Percentiles rank a stretch among this genome's conserved stretches.
These are phyloP conservation scores for Scedosporium minutisporum DNA, from an alignment of 2,329 filamentous ascomycete species.

Conservation along the genomic window DNA sequence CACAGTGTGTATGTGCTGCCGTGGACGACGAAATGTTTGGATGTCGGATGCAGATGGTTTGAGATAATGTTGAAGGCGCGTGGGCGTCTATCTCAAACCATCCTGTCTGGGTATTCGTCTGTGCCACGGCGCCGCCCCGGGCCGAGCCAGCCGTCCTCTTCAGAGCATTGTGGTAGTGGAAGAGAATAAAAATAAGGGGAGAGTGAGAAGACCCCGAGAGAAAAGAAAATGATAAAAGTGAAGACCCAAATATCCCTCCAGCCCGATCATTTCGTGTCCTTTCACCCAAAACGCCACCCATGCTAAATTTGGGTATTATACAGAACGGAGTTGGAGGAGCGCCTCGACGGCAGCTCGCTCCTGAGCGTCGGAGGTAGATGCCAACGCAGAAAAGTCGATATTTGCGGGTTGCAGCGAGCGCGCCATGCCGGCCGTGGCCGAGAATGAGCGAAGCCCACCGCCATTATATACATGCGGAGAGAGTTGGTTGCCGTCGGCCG, in stretches of 20 bases:
- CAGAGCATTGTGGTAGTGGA: background rate
- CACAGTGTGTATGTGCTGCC: background rate
- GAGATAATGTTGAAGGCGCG: background rate
- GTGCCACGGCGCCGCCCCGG: background rate
- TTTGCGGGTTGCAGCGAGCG: slow-evolving; percentile 39
- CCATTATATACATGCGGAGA: slow-evolving; percentile 40
- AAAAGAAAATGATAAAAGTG: background rate
- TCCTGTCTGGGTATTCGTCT: background rate
- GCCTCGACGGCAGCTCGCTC: slow-evolving; percentile 77
- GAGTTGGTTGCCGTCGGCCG: slow-evolving; percentile 22
- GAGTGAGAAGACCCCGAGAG: background rate
- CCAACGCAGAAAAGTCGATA: slow-evolving; percentile 42
- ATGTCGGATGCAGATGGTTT: background rate
- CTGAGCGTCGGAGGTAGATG: slow-evolving; percentile 52
- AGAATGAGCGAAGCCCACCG: slow-evolving; percentile 37
- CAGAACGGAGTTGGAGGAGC: slow-evolving; percentile 70
- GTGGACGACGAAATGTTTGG: background rate
- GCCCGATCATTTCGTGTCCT: slow-evolving; percentile 3
- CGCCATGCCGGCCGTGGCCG: slow-evolving; percentile 39
- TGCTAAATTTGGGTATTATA: slow-evolving; percentile 46
- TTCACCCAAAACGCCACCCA: slow-evolving; percentile 38
- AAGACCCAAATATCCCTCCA: slow-evolving; percentile 8
- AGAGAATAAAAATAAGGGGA: background rate
- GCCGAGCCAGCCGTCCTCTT: background rate
- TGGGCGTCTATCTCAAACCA: background rate